Evolutionary conservation across 495 filamentous ascomycete genomes (phyloP).

Genomic region (Penicillium waksmanii): DNA sequence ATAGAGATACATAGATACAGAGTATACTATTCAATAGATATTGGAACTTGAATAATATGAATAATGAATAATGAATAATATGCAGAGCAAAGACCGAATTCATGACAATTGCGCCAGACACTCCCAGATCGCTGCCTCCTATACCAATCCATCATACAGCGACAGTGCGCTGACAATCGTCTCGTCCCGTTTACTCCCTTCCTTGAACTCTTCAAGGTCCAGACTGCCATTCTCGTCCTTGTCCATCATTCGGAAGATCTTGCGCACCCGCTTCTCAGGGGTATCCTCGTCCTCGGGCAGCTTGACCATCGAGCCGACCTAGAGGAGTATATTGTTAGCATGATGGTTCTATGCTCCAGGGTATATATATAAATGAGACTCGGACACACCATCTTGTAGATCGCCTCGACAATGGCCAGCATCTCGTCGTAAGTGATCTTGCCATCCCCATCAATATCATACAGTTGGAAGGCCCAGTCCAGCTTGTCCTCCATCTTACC

Average conservation of each 20-base stretch:
- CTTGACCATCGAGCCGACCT: slow-evolving; percentile 99
- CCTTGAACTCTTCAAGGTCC: slow-evolving; percentile 96
- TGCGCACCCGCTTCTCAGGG: slow-evolving; percentile 94
- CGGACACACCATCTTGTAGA: slow-evolving; percentile 92
- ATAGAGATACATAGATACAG: slow-evolving; percentile 4
- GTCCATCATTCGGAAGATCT: slow-evolving; percentile 99
- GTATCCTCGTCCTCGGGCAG: slow-evolving; percentile 98
- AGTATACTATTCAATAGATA: background rate
- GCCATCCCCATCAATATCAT: slow-evolving; percentile 98
- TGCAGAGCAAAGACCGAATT: slow-evolving; percentile 13
- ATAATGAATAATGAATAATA: slow-evolving; percentile 6
- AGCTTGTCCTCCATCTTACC: slow-evolving; percentile 99
- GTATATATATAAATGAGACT: background rate
- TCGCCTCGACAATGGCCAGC: slow-evolving; percentile 97
- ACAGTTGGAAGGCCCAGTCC: slow-evolving; percentile 99
- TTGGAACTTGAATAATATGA: background rate
- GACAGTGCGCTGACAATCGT: slow-evolving; percentile 98
- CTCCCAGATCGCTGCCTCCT: slow-evolving; percentile 18
- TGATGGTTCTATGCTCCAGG: background rate
- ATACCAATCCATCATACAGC: slow-evolving; percentile 94
- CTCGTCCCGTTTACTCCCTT: slow-evolving; percentile 96
- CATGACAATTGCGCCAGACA: slow-evolving; percentile 29
- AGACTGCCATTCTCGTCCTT: slow-evolving; percentile 97
- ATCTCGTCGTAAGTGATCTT: slow-evolving; percentile 99
- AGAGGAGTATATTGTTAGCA: slow-evolving; percentile 16